Base-by-base conservation (phyloP, 1,284 basidiomycete species). In the Ustilago nuda region DNA sequence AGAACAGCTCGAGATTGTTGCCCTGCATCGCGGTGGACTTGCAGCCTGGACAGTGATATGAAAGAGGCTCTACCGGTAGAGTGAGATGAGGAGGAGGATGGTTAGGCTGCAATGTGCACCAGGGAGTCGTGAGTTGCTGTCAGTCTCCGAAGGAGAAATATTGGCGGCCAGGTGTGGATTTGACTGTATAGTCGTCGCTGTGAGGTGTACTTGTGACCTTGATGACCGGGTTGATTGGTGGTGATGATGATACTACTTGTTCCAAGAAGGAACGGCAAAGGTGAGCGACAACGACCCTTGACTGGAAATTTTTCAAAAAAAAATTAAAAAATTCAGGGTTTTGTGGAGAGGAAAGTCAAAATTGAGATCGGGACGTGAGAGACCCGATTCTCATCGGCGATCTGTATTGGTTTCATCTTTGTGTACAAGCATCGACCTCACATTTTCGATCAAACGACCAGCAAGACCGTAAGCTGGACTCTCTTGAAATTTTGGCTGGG, bases 1-100 rank as follows among this genome's bases (percentile, higher is more conserved):
- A 98, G 89, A 95, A 98, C 55, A 97, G 90, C 41, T 93, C 92
- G 61, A 98, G 90, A 37, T 92, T 72, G 65, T 67, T 94, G 41
- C 92, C 93, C 39, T 91, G 89, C 92, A 93, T 93, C 54, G 43
- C 64, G 60, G 23, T 27, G 51, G 45, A 2, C 37, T 39, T 17
- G 2, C 15, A 27, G 52, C 19, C n/a, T 27, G 12, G 37, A 8
- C 12, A 2, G 4, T 19, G 27, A 9, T 19, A 23, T 19, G 12
- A 35, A 27, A 57, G 23, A 51, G 35, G 55, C 23, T 27, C 23
- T 27, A 27, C 23, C 23, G 23, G 23, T 27, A 27, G 3, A 27
- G 23, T 27, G 23, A 27, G 23, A 27, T 27, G 23, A 27, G 23
- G 23, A 27, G 23, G 23, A 27, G 23, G 23, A 27, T 27, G 23